Conservation (phyloP, 2,329 filamentous ascomycete species). For the Colletotrichum tanaceti region DNA sequence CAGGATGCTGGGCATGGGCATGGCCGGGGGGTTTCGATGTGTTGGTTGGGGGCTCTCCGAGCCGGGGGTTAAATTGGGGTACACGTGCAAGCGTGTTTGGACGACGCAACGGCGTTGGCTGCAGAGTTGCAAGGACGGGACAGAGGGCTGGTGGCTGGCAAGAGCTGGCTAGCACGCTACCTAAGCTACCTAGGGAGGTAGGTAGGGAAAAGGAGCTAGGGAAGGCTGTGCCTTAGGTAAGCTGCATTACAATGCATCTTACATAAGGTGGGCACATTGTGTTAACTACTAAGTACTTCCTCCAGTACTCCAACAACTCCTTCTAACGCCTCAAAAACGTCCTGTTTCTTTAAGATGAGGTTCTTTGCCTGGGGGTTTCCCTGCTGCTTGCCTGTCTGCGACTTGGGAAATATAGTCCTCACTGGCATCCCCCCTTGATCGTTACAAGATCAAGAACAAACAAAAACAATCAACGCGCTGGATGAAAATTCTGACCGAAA, state of each 20-base stretch:
- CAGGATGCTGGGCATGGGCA: slow-evolving; percentile 32
- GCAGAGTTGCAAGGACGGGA: too few relatives aligned
- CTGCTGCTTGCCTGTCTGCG: slow-evolving; percentile 17
- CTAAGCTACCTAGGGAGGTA: too few relatives aligned
- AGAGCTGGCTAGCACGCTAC: too few relatives aligned
- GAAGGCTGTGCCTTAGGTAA: too few relatives aligned
- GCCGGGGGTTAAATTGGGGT: slow-evolving; percentile 39
- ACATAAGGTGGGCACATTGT: too few relatives aligned
- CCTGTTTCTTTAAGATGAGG: not conserved
- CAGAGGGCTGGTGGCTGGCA: too few relatives aligned
- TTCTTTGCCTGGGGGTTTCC: slow-evolving; percentile 4
- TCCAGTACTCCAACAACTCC: not conserved
- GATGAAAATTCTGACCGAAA: slow-evolving; percentile 27
- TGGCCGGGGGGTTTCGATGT: slow-evolving; percentile 1
- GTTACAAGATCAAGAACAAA: not conserved
- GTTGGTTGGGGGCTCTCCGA: slow-evolving; percentile 40
- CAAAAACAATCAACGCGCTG: not conserved
- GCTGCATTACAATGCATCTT: too few relatives aligned
- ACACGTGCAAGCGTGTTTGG: slow-evolving; percentile 39
- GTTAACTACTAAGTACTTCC: not conserved
- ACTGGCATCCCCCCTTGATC: slow-evolving; percentile 12
- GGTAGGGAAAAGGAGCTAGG: too few relatives aligned
- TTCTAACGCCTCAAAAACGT: not conserved
- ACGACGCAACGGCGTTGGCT: slow-evolving; percentile 30
- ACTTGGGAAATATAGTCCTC: not conserved